Conservation (phyloP, 2,329 filamentous ascomycete genomes). For the Xylaria multiplex region DNA sequence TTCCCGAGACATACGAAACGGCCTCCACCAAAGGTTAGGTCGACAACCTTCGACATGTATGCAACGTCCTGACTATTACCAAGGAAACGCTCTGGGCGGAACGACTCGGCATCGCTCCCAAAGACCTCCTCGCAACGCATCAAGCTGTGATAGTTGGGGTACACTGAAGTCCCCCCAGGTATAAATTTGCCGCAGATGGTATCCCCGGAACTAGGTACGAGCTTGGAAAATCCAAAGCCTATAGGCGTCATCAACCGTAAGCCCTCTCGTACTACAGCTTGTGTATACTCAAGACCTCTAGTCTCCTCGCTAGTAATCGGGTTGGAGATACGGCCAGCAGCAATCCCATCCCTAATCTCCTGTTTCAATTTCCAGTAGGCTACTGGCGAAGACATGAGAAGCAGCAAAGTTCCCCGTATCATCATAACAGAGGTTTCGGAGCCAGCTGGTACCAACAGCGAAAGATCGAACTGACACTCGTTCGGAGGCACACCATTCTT, state of each 20-base stretch:
- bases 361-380: conserved; percentile 34
- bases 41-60: conserved; percentile 27
- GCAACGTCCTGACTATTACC: conserved; percentile 2
- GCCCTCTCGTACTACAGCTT: conserved; percentile 30
- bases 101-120: conserved; percentile 23
- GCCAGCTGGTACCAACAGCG: conserved; percentile 34
- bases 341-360: conserved; percentile 33
- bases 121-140: conserved; percentile 30
- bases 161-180: conserved; percentile 30
- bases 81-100: conserved; percentile 34
- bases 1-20: conserved; percentile 32
- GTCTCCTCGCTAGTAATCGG: conserved; percentile 37
- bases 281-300: conserved; percentile 29
- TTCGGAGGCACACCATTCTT: conserved; percentile 13
- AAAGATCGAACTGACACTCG: conserved; percentile 30
- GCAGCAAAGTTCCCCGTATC: conserved; percentile 35
- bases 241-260: conserved; percentile 28
- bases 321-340: conserved; percentile 31
- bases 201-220: conserved; percentile 27
- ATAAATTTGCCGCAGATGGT: conserved; percentile 30
- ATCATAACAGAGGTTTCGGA: conserved; percentile 33
- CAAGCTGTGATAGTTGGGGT: conserved; percentile 21
- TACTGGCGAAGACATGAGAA: conserved; percentile 34
- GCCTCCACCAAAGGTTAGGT: conserved; percentile 28
- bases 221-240: conserved; percentile 32